Evolutionary conservation across 208 protist genomes (phyloP).

Genomic region (Spongospora subterranea): DNA sequence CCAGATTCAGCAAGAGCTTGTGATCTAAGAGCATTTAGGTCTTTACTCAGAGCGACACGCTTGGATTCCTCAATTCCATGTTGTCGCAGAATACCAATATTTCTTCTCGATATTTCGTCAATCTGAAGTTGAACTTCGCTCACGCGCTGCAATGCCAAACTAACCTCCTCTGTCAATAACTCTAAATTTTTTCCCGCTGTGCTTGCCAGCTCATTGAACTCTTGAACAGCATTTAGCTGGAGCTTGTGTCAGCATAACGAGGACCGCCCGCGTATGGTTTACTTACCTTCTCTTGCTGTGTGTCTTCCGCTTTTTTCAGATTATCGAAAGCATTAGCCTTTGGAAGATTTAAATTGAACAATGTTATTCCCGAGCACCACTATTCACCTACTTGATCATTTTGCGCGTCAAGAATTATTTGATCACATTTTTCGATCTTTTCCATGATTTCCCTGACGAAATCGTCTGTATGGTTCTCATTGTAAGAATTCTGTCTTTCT

Average conservation of each 20-base stretch:
- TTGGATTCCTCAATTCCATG: too few species aligned
- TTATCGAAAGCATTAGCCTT: too few species aligned
- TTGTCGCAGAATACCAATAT: not conserved
- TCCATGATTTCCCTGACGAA: not conserved
- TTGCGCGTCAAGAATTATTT: not conserved
- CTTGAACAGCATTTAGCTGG: not conserved
- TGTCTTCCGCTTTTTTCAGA: not conserved
- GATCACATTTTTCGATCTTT: not conserved
- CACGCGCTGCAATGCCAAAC: not conserved
- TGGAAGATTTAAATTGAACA: too few species aligned
- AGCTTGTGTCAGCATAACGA: not conserved
- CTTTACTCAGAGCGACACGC: too few species aligned
- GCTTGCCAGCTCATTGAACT: not conserved
- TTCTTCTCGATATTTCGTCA: too few species aligned
- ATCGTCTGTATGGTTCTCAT: not conserved
- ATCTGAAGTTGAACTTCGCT: not conserved
- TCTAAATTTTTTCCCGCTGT: not conserved
- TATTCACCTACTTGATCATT: not conserved
- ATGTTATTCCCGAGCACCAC: too few species aligned
- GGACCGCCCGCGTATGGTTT: not conserved
- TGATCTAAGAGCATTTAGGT: too few species aligned
- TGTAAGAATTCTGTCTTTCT: not conserved
- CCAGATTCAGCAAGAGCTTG: not conserved
- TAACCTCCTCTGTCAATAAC: not conserved
- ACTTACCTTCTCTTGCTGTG: not conserved